Conservation (phyloP, 2,329 filamentous ascomycete species). For the Verruconis gallopava region DNA sequence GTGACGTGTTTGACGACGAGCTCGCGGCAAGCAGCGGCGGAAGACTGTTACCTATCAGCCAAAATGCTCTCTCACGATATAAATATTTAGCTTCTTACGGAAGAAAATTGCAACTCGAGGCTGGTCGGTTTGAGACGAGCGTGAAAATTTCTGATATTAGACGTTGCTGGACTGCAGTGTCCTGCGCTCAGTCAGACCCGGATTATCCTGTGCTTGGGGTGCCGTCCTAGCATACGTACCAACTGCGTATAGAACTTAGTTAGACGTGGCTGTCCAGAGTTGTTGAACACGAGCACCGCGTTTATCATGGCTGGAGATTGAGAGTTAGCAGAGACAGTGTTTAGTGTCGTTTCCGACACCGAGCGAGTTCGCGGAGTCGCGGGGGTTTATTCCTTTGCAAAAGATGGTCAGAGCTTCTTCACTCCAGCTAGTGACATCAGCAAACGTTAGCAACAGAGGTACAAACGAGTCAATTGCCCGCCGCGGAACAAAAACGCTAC, state of each 20-base stretch:
- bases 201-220: neutral
- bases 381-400: no score
- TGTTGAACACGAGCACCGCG: conserved; percentile 97
- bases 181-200: no score
- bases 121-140: conserved; percentile 79
- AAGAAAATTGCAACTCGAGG: conserved; percentile 95
- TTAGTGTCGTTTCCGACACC: no score
- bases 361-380: no score
- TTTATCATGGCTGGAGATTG: conserved; percentile 68
- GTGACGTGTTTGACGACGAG: conserved; percentile 20
- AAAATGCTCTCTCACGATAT: no score
- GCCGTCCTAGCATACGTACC: conserved; percentile 40
- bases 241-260: conserved; percentile 99
- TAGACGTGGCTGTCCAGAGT: conserved; percentile 87
- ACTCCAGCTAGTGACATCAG: neutral
- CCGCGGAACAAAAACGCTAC: neutral
- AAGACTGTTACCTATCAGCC: no score
- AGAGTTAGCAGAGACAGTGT: neutral
- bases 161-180: conserved; percentile 92
- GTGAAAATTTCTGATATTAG: conserved; percentile 96
- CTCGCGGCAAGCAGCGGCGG: conserved; percentile 47
- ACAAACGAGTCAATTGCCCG: neutral
- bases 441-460: neutral
- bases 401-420: neutral
- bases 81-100: no score